These are phyloP conservation scores for Suhomyces sp. DNA, from an alignment of 805 yeast genomes.

Conservation along the genomic window DNA sequence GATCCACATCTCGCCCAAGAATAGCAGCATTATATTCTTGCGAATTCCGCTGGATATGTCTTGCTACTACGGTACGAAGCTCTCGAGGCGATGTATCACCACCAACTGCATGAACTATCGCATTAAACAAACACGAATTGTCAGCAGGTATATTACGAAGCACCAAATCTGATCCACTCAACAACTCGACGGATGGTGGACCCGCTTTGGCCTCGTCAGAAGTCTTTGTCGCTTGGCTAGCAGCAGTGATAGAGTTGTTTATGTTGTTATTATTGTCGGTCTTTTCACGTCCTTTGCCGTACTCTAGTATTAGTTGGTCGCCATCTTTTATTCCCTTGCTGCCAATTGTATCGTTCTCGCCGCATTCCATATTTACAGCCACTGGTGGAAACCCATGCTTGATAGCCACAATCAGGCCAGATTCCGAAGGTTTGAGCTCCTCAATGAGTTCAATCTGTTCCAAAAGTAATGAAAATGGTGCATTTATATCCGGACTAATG, in stretches of 20 bases:
- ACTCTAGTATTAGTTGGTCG: conserved; percentile 50
- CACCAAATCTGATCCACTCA: conserved; percentile 26
- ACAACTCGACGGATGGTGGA: not conserved
- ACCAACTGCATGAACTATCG: conserved; percentile 52
- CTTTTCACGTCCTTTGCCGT: conserved; percentile 1
- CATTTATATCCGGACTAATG: conserved; percentile 2
- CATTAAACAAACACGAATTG: conserved; percentile 72
- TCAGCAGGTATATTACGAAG: conserved; percentile 69
- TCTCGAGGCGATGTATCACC: conserved; percentile 38
- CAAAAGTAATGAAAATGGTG: conserved; percentile 2
- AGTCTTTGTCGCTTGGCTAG: too few species aligned
- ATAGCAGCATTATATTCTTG: conserved; percentile 52
- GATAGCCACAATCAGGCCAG: conserved; percentile 18
- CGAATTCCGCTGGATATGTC: conserved; percentile 38
- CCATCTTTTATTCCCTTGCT: conserved; percentile 54
- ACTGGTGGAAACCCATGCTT: conserved; percentile 65
- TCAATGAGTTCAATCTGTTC: conserved; percentile 6
- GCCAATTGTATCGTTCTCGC: conserved; percentile 18
- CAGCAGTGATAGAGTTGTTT: too few species aligned
- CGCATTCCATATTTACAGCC: conserved; percentile 28
- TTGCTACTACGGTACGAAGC: conserved; percentile 52
- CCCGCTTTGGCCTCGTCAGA: not conserved
- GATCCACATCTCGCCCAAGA: conserved; percentile 47
- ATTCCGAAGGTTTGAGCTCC: conserved; percentile 6
- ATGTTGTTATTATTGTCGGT: not conserved